Evolutionary conservation across 2,329 filamentous ascomycete species (phyloP), one percentile per base, ranked within the genome.

Genomic region (Aspergillus tamarii): DNA sequence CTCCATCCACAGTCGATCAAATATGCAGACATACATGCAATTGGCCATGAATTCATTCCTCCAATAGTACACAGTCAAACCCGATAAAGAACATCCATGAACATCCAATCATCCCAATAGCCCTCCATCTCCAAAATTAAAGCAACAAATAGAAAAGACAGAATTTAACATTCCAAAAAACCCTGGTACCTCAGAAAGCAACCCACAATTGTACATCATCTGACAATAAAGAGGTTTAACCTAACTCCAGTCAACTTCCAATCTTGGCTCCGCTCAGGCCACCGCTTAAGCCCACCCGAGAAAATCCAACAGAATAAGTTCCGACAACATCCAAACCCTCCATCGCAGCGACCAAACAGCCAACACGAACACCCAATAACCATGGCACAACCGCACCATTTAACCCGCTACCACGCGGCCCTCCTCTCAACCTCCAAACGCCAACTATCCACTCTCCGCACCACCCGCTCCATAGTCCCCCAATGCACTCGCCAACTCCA

Each of bases 211-310:
- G 54, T 39, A 36, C 32, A 57, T 19, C 36, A 28, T 43, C 34
- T 30, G 28, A 48, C 45, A 32, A 14, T 3, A 7, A 41, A 4
- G 19, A 41, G 39, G 39, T 36, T 36, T 41, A 41, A 19, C 39
- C 14, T 41, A 41, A 19, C 39, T 32, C 48, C 45, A 53, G 36
- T 46, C 41, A 43, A 36, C 30, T 32, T 32, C 9, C 41, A 53
- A 41, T 57, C 64, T 64, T 66, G 62, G 62, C 64, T 63, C 66
- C 59, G 66, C 66, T 66, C 57, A 63, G 66, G 64, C 66, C 66
- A 64, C 64, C 66, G 62, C 66, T 67, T 67, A 62, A 61, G 59
- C 45, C 55, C 55, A 61, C 59, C 64, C 26, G 12, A 32, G 41
- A 23, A 58, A 28, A 43, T 53, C 45, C 10, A 14, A 12, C 50